Conservation (phyloP, 2,329 filamentous ascomycete genomes). For the Microsporum canis region DNA sequence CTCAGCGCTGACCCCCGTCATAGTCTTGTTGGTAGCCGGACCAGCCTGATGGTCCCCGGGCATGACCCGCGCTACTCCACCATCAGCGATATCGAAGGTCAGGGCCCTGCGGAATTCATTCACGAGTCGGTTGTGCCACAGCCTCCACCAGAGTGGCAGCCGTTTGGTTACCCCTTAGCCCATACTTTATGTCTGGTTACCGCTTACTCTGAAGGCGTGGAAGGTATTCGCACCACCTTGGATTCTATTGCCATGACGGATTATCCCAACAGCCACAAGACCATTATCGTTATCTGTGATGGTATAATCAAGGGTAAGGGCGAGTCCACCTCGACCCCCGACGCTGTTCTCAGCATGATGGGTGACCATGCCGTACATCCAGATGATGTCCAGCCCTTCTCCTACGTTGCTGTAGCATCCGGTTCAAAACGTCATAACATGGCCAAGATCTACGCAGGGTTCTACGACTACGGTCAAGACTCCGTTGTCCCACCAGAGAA, state of each 20-base stretch:
- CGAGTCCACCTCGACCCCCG: constrained; percentile 74
- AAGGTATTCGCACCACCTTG: constrained; percentile 83
- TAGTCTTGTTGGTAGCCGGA: constrained; percentile 33
- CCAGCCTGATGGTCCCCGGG: constrained; percentile 52
- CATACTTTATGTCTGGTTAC: constrained; percentile 92
- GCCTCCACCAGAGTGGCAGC: constrained; percentile 92
- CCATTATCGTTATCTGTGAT: constrained; percentile 91
- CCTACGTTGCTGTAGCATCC: constrained; percentile 90
- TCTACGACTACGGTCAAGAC: constrained; percentile 86
- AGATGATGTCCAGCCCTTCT: constrained; percentile 78
- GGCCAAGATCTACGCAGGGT: constrained; percentile 96
- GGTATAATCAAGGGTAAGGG: constrained; percentile 95
- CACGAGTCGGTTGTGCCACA: constrained; percentile 93
- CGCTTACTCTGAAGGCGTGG: constrained; percentile 89
- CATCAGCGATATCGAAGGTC: constrained; percentile 53
- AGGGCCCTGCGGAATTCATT: constrained; percentile 85
- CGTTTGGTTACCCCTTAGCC: constrained; percentile 87
- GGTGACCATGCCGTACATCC: constrained; percentile 71
- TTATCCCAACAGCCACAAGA: constrained; percentile 98
- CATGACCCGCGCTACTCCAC: constrained; percentile 43
- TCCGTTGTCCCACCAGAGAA: constrained; percentile 71
- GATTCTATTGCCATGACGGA: constrained; percentile 96
- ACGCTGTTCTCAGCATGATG: constrained; percentile 87
- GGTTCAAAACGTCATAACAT: constrained; percentile 98
- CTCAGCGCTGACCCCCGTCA: constrained; percentile 36